Evolutionary conservation across 768 basidiomycete genomes (phyloP), one percentile per base, ranked within the genome.

Genomic region (Podaxis sp.): DNA sequence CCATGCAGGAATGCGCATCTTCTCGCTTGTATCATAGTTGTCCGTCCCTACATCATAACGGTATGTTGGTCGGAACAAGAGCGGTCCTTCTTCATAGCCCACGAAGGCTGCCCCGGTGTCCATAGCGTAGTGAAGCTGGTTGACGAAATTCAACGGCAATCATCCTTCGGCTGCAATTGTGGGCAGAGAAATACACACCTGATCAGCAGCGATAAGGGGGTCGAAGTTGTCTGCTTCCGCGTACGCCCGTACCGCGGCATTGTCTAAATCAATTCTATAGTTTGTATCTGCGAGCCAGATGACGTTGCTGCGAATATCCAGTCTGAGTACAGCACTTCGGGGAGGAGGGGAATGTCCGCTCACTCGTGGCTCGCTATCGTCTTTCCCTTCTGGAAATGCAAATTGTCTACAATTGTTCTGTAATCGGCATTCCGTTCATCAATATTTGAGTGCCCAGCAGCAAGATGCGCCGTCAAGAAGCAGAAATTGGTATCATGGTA

Each of bases 241-340:
- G 1, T 89, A 75, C n/a, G 81, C 73, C 60, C 94, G 81, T 22
- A 90, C 96, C 11, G 81, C 85, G 15, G 88, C 86, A 72, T 97
- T 95, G 51, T 94, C 85, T 56, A 97, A 78, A 63, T 93, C 85
- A 62, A 98, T 88, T 22, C 97, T 90, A 72, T 98, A 99, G 71
- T 99, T 99, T 54, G 91, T 91, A 73, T 99, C 97, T 9, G 91
- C 96, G 8, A 94, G 79, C 94, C 96, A 98, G 49, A 98, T 81
- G 37, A 98, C 81, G 72, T 95, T 91, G 60, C 96, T 98, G 67
- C 12, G 19, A n/a, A 49, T 24, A 61, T 46, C 43, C 19, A 7
- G 54, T 43, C 51, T 52, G 51, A 33, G 41, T 54, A 22, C 11
- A 40, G 37, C 25, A 29, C 58, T 56, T 60, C 24, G 36, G 9